A percentile compares a stretch with the other conserved stretches of the same genome.
phyloP scores from a whole-genome alignment of 2,329 filamentous ascomycete genomes.

The Myriangium duriaei region DNA sequence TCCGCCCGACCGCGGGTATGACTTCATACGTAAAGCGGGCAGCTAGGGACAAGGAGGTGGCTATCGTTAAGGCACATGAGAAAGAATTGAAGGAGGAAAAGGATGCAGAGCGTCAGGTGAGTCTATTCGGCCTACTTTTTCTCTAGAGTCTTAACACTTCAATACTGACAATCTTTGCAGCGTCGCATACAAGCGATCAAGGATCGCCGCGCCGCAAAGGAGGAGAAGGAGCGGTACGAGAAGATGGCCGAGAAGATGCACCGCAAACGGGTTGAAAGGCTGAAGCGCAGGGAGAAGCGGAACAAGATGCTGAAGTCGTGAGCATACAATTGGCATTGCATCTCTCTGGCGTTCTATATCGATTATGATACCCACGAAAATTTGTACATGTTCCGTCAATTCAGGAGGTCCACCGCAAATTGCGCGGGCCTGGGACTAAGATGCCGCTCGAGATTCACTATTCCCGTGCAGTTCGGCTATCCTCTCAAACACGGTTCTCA shows the following conservation, averaged over 20 bases:
- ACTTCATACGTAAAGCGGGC: slow-evolving; percentile 67
- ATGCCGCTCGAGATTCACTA: slow-evolving; percentile 9
- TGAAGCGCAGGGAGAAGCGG: slow-evolving; percentile 93
- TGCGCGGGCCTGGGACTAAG: slow-evolving; percentile 1
- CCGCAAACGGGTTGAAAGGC: slow-evolving; percentile 78
- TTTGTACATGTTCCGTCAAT: too few species aligned
- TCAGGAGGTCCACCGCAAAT: too few species aligned
- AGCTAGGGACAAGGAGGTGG: slow-evolving; percentile 54
- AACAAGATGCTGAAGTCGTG: slow-evolving; percentile 59
- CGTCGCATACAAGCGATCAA: slow-evolving; percentile 66
- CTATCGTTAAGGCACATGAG: slow-evolving; percentile 81
- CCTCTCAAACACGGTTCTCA: slow-evolving; percentile 2
- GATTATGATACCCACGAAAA: slow-evolving; percentile 8
- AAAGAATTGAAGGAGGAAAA: slow-evolving; percentile 95
- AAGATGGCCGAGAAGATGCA: slow-evolving; percentile 98
- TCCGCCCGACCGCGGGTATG: slow-evolving; percentile 67
- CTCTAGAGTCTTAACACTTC: neutral
- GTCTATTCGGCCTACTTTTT: slow-evolving; percentile 14
- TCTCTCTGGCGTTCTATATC: slow-evolving; percentile 7
- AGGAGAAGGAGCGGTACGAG: slow-evolving; percentile 83
- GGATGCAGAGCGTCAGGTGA: slow-evolving; percentile 72
- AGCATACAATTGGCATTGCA: slow-evolving; percentile 8
- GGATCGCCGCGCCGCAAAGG: slow-evolving; percentile 76
- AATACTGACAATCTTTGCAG: slow-evolving; percentile 35
- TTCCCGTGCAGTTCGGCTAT: slow-evolving; percentile 1